These are phyloP conservation scores for Talaromyces adpressus DNA, from an alignment of 495 filamentous ascomycete genomes.

Conservation along the genomic window DNA sequence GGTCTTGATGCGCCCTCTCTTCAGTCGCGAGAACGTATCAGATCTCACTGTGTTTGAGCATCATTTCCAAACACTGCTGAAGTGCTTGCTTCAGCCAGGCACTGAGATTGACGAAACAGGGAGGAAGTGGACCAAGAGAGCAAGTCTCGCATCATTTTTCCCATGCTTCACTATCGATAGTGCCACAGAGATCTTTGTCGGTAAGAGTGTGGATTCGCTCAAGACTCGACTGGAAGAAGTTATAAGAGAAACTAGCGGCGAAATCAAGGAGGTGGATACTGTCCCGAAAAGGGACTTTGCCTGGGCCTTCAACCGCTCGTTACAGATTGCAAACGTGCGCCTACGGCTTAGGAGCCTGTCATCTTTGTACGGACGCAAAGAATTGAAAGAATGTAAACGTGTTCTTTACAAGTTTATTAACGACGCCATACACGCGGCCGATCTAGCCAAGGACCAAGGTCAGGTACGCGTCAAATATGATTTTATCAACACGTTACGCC, in stretches of 20 bases:
- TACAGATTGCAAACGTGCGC: not conserved
- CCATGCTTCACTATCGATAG: slow-evolving; percentile 30
- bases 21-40: slow-evolving; percentile 38
- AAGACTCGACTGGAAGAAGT: not conserved
- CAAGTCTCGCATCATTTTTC: slow-evolving; percentile 34
- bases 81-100: slow-evolving; percentile 10
- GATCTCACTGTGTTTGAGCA: not conserved
- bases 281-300: not conserved
- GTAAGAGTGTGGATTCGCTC: slow-evolving; percentile 42
- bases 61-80: not conserved
- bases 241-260: not conserved
- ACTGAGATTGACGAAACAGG: not conserved
- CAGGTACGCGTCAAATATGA: not conserved
- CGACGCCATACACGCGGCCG: not conserved
- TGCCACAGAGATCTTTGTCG: slow-evolving; percentile 58
- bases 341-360: not conserved
- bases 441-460: not conserved
- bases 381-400: not conserved
- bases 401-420: not conserved
- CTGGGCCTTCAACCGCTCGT: not conserved
- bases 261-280: not conserved
- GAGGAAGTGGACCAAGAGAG: not conserved
- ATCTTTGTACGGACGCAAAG: not conserved
- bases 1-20: slow-evolving; percentile 48
- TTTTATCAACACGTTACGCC: not conserved